Evolutionary conservation across 345 rosid species (phyloP).

Genomic region (Boechera divaricarpa): DNA sequence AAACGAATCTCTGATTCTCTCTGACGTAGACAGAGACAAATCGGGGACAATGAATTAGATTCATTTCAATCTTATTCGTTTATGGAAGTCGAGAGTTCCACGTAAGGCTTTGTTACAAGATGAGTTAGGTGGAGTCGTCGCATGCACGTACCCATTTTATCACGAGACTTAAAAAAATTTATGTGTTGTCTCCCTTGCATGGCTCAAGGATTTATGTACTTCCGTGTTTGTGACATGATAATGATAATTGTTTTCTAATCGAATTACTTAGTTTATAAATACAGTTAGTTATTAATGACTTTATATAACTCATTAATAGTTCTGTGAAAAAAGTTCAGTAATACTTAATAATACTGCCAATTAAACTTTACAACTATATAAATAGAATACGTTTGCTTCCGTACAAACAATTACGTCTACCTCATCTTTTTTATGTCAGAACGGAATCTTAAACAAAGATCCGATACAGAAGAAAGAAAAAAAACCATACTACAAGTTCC

Average conservation of each 20-base stretch:
- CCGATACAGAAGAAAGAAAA: not conserved
- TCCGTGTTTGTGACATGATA: constrained; percentile 35
- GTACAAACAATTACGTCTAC: constrained; percentile 36
- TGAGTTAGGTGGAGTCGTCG: constrained; percentile 37
- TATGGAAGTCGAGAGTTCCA: constrained; percentile 41
- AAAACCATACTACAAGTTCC: too few relatives aligned
- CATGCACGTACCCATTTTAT: constrained; percentile 34
- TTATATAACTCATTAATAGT: not conserved
- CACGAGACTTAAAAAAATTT: not conserved
- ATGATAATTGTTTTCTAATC: constrained; percentile 3
- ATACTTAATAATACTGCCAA: not conserved
- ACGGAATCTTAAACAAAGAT: constrained; percentile 42
- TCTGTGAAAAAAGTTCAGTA: too few relatives aligned
- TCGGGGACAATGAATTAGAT: constrained; percentile 35
- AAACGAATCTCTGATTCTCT: constrained; percentile 33
- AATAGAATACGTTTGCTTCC: constrained; percentile 23
- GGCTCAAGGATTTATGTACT: constrained; percentile 20
- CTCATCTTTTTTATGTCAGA: constrained; percentile 31
- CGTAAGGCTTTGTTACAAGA: constrained; percentile 28
- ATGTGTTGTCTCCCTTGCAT: constrained; percentile 36
- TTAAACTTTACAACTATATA: not conserved
- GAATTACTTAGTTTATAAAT: not conserved
- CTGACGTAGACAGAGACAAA: constrained; percentile 42
- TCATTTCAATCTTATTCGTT: constrained; percentile 36
- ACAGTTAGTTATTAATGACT: not conserved